Evolutionary conservation across 1,284 basidiomycete species (phyloP).

Genomic region (Ganoderma lucidum): DNA sequence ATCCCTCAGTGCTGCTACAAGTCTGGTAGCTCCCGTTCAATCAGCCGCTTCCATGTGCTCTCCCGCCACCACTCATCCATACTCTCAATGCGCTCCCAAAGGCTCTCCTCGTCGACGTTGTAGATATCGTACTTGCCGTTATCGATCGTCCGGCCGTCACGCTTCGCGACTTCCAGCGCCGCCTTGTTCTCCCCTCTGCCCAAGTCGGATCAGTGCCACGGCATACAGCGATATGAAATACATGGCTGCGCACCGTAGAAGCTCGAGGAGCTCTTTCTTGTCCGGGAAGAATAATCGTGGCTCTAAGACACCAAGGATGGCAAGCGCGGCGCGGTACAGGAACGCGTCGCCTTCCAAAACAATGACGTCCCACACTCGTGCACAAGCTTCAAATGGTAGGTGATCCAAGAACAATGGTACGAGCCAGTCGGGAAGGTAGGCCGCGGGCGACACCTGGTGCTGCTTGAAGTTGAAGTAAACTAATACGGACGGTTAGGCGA

Average conservation of each 20-base stretch:
- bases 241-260: slow-evolving; percentile 61
- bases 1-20: slow-evolving; percentile 47
- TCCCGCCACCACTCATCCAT: slow-evolving; percentile 96
- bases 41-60: slow-evolving; percentile 85
- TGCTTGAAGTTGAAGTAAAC: slow-evolving; percentile 97
- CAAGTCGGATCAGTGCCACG: background rate
- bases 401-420: slow-evolving; percentile 87
- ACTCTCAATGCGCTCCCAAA: slow-evolving; percentile 80
- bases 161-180: slow-evolving; percentile 80
- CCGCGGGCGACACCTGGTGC: slow-evolving; percentile 82
- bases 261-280: slow-evolving; percentile 73
- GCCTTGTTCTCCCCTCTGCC: slow-evolving; percentile 83
- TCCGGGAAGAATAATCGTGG: slow-evolving; percentile 89
- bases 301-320: slow-evolving; percentile 87
- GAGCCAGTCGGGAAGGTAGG: slow-evolving; percentile 85
- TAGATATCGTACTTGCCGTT: slow-evolving; percentile 90
- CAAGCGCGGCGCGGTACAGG: slow-evolving; percentile 84
- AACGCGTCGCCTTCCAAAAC: slow-evolving; percentile 90
- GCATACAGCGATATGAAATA: background rate
- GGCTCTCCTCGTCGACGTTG: slow-evolving; percentile 82
- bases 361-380: slow-evolving; percentile 90
- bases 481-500: slow-evolving; percentile 40
- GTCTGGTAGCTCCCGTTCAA: slow-evolving; percentile 90
- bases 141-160: slow-evolving; percentile 66
- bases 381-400: slow-evolving; percentile 87